Evolutionary conservation across 148 eudicot species (phyloP).

Genomic region (Salicornia ramosissima): DNA sequence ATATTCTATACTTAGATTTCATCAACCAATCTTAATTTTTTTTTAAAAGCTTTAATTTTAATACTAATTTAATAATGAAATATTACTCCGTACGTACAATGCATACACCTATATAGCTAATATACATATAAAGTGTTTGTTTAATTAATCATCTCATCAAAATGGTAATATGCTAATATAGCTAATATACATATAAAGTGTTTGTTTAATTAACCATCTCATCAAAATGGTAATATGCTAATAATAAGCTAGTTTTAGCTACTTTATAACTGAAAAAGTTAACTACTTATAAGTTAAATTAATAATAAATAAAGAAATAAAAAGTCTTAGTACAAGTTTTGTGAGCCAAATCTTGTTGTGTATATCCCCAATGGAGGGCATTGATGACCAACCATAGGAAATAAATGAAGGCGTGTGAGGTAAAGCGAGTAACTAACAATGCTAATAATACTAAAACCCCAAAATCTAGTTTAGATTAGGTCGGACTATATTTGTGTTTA

Average conservation of each 20-base stretch:
- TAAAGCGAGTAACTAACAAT: conserved; percentile 1
- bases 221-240: conserved; percentile 11
- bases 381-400: conserved; percentile 38
- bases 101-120: no score
- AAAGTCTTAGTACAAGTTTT: background rate
- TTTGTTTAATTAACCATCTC: conserved; percentile 4
- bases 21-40: no score
- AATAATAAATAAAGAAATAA: background rate
- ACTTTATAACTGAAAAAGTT: conserved; percentile 32
- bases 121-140: background rate
- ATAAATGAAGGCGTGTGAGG: conserved; percentile 15
- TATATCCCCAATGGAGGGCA: conserved; percentile 9
- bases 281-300: background rate
- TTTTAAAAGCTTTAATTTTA: no score
- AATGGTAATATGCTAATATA: no score
- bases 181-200: background rate
- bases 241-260: conserved; percentile 19
- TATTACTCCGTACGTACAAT: no score
- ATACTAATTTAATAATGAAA: no score
- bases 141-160: conserved; percentile 9
- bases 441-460: conserved; percentile 1
- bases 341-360: conserved; percentile 23
- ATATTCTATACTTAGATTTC: no score
- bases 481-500: conserved; percentile 26
- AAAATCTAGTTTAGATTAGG: conserved; percentile 33